Evolutionary conservation across 257 asterid genomes (phyloP).

Genomic region (Plectranthus barbatus): DNA sequence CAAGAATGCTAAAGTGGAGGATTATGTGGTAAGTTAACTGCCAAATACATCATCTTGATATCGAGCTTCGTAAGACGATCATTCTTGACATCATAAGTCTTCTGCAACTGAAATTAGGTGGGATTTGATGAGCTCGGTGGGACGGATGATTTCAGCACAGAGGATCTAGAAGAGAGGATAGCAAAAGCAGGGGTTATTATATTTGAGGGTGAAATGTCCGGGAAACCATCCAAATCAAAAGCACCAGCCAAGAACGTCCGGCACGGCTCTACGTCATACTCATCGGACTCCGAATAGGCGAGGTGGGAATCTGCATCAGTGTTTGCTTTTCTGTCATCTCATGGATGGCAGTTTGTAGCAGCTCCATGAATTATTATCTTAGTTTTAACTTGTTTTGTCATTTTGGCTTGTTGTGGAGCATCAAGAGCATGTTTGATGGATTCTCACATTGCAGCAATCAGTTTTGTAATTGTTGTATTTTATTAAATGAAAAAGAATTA

Average conservation of each 20-base stretch:
- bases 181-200: slow-evolving; percentile 67
- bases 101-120: slow-evolving; percentile 35
- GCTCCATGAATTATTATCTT: slow-evolving; percentile 1
- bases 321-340: slow-evolving; percentile 15
- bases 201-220: slow-evolving; percentile 71
- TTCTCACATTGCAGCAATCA: neutral
- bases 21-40: slow-evolving; percentile 64
- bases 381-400: neutral
- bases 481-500: too few relatives aligned
- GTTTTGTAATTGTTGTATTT: too few relatives aligned
- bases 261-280: slow-evolving; percentile 57
- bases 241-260: slow-evolving; percentile 60
- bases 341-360: slow-evolving; percentile 17
- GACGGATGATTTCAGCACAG: slow-evolving; percentile 82
- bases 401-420: neutral
- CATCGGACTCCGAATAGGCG: slow-evolving; percentile 72
- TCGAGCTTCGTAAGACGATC: neutral
- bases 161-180: slow-evolving; percentile 86
- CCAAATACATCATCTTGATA: neutral
- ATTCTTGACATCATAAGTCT: neutral
- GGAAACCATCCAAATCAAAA: slow-evolving; percentile 42
- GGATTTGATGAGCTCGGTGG: slow-evolving; percentile 98
- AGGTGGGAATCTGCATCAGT: neutral
- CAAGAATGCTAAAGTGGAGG: slow-evolving; percentile 89
- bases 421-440: slow-evolving; percentile 1